Conservation (phyloP, 805 yeast species). For the Sugiyamaella qingdaonensis region DNA sequence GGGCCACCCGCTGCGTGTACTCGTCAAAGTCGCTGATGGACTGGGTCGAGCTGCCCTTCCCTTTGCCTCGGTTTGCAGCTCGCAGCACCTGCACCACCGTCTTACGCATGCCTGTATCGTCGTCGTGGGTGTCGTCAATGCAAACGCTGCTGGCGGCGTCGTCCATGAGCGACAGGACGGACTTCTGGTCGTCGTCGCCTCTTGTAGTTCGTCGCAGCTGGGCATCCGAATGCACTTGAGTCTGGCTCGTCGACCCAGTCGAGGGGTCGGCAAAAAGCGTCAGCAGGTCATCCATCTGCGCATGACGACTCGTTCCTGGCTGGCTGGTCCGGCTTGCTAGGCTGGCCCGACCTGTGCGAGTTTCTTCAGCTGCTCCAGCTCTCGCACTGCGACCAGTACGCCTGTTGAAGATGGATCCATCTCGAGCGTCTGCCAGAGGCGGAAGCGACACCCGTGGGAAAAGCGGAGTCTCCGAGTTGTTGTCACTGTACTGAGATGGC, state of each 20-base stretch:
- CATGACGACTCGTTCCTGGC: neutral
- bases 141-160: constrained; percentile 32
- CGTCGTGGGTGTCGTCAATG: constrained; percentile 28
- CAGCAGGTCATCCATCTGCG: constrained; percentile 1
- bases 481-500: neutral
- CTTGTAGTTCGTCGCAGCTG: neutral
- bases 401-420: neutral
- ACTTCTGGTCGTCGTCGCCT: neutral
- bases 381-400: neutral
- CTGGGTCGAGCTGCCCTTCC: constrained; percentile 3
- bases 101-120: constrained; percentile 20
- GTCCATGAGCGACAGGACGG: constrained; percentile 16
- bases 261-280: neutral
- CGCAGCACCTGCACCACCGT: constrained; percentile 24
- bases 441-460: neutral
- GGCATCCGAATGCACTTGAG: neutral
- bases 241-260: neutral
- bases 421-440: neutral
- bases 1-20: constrained; percentile 28
- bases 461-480: constrained; percentile 4
- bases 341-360: neutral
- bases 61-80: constrained; percentile 1
- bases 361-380: neutral
- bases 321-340: no score
- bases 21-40: constrained; percentile 27